A percentile compares a stretch with the other conserved stretches of the same genome.
phyloP scores from a whole-genome alignment of 73 alveolate genomes.

The Symbiodinium natans region DNA sequence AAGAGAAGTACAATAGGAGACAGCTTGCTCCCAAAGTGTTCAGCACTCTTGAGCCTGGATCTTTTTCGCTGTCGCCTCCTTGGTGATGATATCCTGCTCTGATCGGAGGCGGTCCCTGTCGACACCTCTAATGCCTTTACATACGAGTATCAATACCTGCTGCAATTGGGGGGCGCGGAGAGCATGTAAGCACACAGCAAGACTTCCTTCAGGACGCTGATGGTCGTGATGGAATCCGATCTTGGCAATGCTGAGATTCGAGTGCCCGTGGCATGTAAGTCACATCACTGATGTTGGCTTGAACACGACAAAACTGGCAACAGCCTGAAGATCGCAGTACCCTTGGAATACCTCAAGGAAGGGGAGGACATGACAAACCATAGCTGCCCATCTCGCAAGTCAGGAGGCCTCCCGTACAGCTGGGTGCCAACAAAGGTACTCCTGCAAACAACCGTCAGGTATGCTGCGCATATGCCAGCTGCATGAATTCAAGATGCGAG shows the following conservation, averaged over 20 bases:
- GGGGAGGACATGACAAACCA: neutral
- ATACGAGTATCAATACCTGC: too few relatives aligned
- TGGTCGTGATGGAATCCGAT: conserved; percentile 78
- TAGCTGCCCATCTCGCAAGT: neutral
- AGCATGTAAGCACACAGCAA: neutral
- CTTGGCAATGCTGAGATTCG: neutral
- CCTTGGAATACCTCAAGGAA: conserved; percentile 71
- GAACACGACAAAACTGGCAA: too few relatives aligned
- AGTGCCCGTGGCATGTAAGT: too few relatives aligned
- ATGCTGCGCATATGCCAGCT: neutral
- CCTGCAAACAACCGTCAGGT: neutral
- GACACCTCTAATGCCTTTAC: too few relatives aligned
- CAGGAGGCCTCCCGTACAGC: conserved; percentile 56
- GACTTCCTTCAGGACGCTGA: conserved; percentile 56
- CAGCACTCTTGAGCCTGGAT: too few relatives aligned
- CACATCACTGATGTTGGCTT: too few relatives aligned
- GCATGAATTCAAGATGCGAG: neutral
- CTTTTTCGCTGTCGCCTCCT: conserved; percentile 72
- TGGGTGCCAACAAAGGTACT: conserved; percentile 84
- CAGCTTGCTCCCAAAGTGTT: too few relatives aligned
- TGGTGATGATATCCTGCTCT: conserved; percentile 38
- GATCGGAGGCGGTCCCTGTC: neutral
- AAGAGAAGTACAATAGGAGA: too few relatives aligned
- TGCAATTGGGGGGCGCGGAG: too few relatives aligned
- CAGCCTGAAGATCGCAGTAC: conserved; percentile 55